phyloP scores from a whole-genome alignment of 495 filamentous ascomycete species.

The Penicillium flavigenum region DNA sequence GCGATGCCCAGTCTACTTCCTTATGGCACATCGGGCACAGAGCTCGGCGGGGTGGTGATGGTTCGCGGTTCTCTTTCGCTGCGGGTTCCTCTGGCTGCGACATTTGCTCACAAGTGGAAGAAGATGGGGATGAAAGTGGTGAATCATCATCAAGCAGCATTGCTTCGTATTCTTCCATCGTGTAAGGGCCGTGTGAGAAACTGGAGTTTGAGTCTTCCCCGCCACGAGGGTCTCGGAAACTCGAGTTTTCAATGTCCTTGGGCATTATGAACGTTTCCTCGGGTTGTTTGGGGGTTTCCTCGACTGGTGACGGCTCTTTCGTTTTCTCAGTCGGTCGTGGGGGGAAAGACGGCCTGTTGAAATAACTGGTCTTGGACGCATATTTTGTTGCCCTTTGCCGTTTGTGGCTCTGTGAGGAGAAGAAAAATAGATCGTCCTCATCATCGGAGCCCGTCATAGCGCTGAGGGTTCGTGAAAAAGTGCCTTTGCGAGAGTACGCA shows the following conservation, averaged over 20 bases:
- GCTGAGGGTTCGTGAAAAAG: conserved; percentile 8
- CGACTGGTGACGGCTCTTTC: background rate
- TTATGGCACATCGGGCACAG: conserved; percentile 70
- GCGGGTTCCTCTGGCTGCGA: background rate
- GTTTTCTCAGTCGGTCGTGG: background rate
- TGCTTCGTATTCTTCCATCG: conserved; percentile 6
- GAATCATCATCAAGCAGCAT: conserved; percentile 15
- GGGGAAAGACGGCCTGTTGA: background rate
- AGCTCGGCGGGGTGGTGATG: conserved; percentile 11
- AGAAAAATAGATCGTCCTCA: conserved; percentile 19
- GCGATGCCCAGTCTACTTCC: conserved; percentile 52
- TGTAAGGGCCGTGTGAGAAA: conserved; percentile 25
- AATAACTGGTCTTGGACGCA: conserved; percentile 18
- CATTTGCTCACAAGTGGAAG: conserved; percentile 1
- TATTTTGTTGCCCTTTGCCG: conserved; percentile 22
- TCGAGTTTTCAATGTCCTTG: conserved; percentile 23
- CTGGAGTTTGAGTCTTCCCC: conserved; percentile 17
- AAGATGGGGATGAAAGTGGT: conserved; percentile 14
- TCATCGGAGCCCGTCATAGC: conserved; percentile 14
- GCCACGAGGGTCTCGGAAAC: conserved; percentile 18
- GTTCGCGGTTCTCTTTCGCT: conserved; percentile 3
- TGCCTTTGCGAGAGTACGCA: conserved; percentile 3
- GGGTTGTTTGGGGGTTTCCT: conserved; percentile 12
- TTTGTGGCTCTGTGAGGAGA: conserved; percentile 18
- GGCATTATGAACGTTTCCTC: conserved; percentile 32